A percentile compares a stretch with the other conserved stretches of the same genome.
Conservation (phyloP, 169 alveolate genomes). For the Fabrea salina region DNA sequence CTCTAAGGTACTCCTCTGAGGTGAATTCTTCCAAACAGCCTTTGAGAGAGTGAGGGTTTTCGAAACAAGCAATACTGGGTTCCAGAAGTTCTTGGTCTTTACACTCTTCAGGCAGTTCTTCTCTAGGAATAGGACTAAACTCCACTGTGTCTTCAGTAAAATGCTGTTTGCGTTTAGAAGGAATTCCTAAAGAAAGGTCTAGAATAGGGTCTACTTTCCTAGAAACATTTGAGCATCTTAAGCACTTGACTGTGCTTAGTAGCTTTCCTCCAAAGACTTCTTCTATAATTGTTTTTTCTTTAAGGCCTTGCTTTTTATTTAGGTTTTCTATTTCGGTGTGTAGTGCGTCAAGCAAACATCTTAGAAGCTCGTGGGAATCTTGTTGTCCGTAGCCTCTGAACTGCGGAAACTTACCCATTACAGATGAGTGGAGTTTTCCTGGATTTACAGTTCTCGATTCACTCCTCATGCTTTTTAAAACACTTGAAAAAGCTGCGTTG, state of each 20-base stretch:
- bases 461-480: not conserved
- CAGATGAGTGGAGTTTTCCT: not conserved
- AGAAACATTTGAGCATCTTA: not conserved
- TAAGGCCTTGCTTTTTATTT: slow-evolving; percentile 80
- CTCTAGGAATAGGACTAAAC: not conserved
- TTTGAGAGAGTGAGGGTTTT: not conserved
- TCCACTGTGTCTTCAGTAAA: not conserved
- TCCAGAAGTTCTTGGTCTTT: not conserved
- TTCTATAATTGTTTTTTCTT: slow-evolving; percentile 31
- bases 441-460: not conserved
- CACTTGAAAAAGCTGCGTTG: not conserved
- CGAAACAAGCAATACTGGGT: not conserved
- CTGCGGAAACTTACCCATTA: slow-evolving; percentile 42
- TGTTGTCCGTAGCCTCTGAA: slow-evolving; percentile 86
- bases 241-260: not conserved
- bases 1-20: not conserved
- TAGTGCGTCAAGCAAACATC: slow-evolving; percentile 83
- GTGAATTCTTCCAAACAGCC: not conserved
- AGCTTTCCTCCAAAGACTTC: not conserved
- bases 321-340: slow-evolving; percentile 91
- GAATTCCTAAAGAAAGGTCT: not conserved
- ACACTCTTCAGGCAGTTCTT: not conserved
- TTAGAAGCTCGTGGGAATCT: slow-evolving; percentile 88
- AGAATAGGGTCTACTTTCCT: not conserved
- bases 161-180: not conserved